phyloP scores from a whole-genome alignment of 2,329 filamentous ascomycete genomes.

The Aureobasidium sp. region DNA sequence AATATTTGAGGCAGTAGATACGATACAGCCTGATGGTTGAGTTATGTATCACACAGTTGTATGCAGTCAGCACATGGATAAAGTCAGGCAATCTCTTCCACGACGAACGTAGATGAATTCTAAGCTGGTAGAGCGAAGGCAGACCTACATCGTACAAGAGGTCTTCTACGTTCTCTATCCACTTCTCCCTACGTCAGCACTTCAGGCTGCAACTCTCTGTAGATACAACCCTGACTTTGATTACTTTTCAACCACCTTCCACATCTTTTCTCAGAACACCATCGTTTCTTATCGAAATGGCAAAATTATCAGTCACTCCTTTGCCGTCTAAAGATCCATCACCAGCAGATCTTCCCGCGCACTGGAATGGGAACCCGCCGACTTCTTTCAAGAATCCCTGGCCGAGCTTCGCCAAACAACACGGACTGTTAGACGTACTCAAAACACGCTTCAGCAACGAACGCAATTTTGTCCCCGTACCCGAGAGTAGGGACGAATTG shows the following conservation, averaged over 20 bases:
- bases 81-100: no score
- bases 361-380: slow-evolving; percentile 37
- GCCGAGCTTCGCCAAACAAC: slow-evolving; percentile 31
- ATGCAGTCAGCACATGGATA: background rate
- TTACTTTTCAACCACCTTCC: background rate
- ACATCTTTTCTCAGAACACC: background rate
- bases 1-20: background rate
- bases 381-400: slow-evolving; percentile 42
- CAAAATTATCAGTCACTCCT: background rate
- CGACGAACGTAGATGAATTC: no score
- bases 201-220: background rate
- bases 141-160: background rate
- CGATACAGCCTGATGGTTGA: no score
- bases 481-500: slow-evolving; percentile 31
- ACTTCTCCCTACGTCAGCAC: background rate
- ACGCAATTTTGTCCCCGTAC: slow-evolving; percentile 40
- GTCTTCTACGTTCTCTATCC: background rate
- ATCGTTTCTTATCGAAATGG: background rate
- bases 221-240: background rate
- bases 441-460: slow-evolving; percentile 31
- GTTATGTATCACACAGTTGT: background rate
- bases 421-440: slow-evolving; percentile 23
- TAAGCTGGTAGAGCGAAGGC: no score
- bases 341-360: slow-evolving; percentile 19
- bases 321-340: background rate